Evolutionary conservation across 192 early-diverging fungal species (phyloP), one percentile per base, ranked within the genome.

Genomic region (Coemansia sp.): DNA sequence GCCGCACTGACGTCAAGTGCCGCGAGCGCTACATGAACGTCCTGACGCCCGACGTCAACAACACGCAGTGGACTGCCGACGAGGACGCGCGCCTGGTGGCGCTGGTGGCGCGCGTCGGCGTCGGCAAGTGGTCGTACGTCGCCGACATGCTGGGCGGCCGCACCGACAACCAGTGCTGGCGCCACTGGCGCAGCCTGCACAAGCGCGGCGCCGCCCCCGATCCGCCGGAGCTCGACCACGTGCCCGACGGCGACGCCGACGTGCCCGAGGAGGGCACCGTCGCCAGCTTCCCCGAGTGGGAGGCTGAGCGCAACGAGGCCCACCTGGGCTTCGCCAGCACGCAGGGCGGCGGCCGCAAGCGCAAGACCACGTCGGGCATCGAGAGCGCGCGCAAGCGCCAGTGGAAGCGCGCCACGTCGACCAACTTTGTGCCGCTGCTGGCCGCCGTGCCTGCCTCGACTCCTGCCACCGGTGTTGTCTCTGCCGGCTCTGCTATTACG

Each of bases 21-120:
- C 80, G 90, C 46, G 90, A 92, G 59, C 75, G 90, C 59, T 92
- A 86, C 70, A 71, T 82, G 64, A 90, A 92, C 62, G 78, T 87
- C 9, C 65, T 90, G 37, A 67, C 79, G 21, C 84, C 86, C 9
- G 54, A 53, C 4, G 57, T 92, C 21, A 82, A 85, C 38, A 72
- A 80, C 33, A 73, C 80, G 48, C 79, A 80, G 27, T 82, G 87
- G 81, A 71, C 80, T 17, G n/a, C 54, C 21, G 66, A 66, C 27
- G 82, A 84, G 59, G 82, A 84, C 54, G 62, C 57, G 58, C 62
- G 63, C 15, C 61, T 84, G 42, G 42, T 80, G 4, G 62, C 58
- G 4, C 61, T 82, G 24, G 73, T 82, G 53, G 61, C 37, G 41
- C 53, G 66, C 22, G 65, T 78, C 23, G 81, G 81, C 13, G 57